A percentile compares a stretch with the other conserved stretches of the same genome.
Conservation (phyloP, 768 basidiomycete species). For the Rhodotorula babjevae region DNA sequence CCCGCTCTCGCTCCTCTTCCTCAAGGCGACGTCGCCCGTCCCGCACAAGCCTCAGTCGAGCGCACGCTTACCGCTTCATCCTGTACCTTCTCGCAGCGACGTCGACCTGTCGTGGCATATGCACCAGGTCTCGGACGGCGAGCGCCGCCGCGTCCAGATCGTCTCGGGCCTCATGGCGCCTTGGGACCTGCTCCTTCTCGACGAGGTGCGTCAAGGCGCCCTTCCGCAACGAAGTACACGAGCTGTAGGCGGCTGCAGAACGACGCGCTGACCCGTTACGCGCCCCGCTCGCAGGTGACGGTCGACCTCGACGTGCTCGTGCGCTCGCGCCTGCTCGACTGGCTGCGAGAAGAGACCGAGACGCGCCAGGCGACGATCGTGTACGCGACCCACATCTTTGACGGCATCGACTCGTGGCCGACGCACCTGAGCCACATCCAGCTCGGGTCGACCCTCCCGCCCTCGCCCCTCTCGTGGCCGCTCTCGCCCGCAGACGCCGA, state of each 20-base stretch:
- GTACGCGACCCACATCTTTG: slow-evolving; percentile 74
- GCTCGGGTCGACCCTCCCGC: slow-evolving; percentile 66
- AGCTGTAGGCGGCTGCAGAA: too few species aligned
- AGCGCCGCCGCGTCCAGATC: slow-evolving; percentile 85
- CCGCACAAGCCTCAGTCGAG: too few species aligned
- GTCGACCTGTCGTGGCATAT: slow-evolving; percentile 93
- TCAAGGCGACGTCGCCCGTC: too few species aligned
- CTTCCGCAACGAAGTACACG: too few species aligned
- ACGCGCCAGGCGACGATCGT: slow-evolving; percentile 77
- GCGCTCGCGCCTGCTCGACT: slow-evolving; percentile 78
- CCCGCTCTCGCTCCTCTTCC: neutral
- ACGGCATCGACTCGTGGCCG: slow-evolving; percentile 84
- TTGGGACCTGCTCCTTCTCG: slow-evolving; percentile 87
- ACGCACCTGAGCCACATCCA: slow-evolving; percentile 91
- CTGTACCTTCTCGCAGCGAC: slow-evolving; percentile 28
- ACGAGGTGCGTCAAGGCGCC: slow-evolving; percentile 78
- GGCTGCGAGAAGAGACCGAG: slow-evolving; percentile 77
- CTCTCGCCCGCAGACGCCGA: slow-evolving; percentile 41
- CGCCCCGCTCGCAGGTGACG: slow-evolving; percentile 68
- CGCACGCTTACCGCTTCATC: too few species aligned
- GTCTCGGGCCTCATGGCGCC: slow-evolving; percentile 92
- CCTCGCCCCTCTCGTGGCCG: slow-evolving; percentile 67
- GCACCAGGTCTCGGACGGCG: slow-evolving; percentile 94
- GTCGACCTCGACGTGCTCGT: slow-evolving; percentile 96
- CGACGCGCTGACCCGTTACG: too few species aligned